Base-by-base conservation (phyloP, 2,329 filamentous ascomycete species). In the Fusarium sp. region DNA sequence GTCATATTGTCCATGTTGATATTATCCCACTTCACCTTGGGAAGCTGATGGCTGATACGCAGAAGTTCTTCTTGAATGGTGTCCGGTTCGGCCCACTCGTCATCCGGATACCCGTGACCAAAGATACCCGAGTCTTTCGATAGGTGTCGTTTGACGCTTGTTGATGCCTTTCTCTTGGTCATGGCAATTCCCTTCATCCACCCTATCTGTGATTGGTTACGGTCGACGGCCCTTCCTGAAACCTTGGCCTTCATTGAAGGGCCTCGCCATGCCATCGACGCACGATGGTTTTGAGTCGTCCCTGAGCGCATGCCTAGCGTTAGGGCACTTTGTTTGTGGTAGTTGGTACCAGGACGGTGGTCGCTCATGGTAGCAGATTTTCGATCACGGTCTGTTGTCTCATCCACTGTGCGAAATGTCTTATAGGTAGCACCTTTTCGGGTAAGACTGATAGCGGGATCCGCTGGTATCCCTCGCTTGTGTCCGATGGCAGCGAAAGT, bases 381-480 rank as follows among this genome's bases (percentile, higher is more conserved):
- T 64, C 88, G 88, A 59, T 91, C 88, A 26, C 85, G 82, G 46
- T 84, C 83, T 38, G 83, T 77, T 47, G 81, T 82, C 57, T 88
- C 87, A 55, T 91, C 90, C 20, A 91, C 84, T 40, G 93, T 89
- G 45, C 92, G 89, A 74, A 95, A 97, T 0, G 92, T 95, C 77
- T 91, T 92, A 82, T 97, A 97, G 4, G 86, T 82, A 8, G 94
- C 93, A 12, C 94, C 94, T 77, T 90, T 90, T n/a, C 94, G 88
- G 13, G 94, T 97, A 41, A 94, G 82, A 53, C 87, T 90, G 11
- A 94, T 81, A 31, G 86, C 89, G 38, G 88, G 88, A 8, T 85
- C 85, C 20, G 90, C 87, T 5, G 85, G 84, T 52, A 84, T 85
- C 6, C 92, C 93, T 75, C 90, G 93, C 45, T 88, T 83, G 76